Evolutionary conservation across 768 basidiomycete species (phyloP).

Genomic region (Tubosaeta sp.): DNA sequence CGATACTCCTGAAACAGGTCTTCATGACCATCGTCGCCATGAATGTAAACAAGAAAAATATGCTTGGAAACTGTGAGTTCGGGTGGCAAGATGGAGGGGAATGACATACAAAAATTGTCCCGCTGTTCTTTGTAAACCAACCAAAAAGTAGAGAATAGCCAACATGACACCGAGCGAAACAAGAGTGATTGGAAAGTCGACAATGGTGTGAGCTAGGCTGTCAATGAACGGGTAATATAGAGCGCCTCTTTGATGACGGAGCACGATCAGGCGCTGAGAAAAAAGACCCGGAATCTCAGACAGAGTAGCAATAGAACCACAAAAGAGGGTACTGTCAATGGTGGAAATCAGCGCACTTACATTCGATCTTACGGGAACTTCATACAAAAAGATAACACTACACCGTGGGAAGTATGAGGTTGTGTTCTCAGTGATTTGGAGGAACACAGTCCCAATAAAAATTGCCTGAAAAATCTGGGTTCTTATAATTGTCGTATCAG

Average conservation of each 20-base stretch:
- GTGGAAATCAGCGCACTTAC: background rate
- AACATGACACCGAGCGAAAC: constrained; percentile 10
- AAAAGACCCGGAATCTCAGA: constrained; percentile 49
- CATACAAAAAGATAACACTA: constrained; percentile 72
- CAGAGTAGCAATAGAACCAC: constrained; percentile 49
- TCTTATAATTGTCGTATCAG: constrained; percentile 26
- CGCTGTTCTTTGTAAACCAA: constrained; percentile 14
- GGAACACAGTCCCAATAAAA: constrained; percentile 38
- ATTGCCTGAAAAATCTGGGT: constrained; percentile 25
- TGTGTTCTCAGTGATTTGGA: constrained; percentile 34
- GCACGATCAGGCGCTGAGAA: constrained; percentile 40
- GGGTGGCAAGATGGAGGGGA: constrained; percentile 11
- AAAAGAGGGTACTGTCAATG: constrained; percentile 43
- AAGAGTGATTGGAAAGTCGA: constrained; percentile 41
- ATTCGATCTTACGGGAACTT: background rate
- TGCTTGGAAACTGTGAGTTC: constrained; percentile 42
- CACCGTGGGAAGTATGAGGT: constrained; percentile 50
- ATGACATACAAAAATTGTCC: constrained; percentile 18
- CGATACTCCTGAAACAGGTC: constrained; percentile 65
- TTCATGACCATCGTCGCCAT: constrained; percentile 62
- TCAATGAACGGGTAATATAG: constrained; percentile 50
- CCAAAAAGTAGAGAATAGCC: constrained; percentile 17
- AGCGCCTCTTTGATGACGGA: constrained; percentile 40
- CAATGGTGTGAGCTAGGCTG: constrained; percentile 39
- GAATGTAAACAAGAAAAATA: constrained; percentile 51